Conservation (phyloP, 1,284 basidiomycete genomes). For the Peniophora sp. region DNA sequence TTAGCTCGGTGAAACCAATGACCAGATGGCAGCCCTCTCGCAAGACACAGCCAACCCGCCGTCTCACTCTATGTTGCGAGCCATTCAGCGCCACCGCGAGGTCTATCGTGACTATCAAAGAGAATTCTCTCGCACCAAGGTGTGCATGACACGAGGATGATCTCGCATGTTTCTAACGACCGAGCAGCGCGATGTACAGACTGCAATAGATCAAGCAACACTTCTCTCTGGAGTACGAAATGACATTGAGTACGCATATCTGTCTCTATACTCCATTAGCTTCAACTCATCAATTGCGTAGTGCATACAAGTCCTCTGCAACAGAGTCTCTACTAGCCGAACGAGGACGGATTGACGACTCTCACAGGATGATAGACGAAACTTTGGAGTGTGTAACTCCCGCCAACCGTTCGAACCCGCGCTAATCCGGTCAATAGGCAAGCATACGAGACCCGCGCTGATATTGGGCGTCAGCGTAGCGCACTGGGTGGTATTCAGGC, state of each 20-base stretch:
- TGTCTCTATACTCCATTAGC: background rate
- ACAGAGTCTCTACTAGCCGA: slow-evolving; percentile 86
- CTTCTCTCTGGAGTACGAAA: slow-evolving; percentile 88
- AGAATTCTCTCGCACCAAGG: slow-evolving; percentile 82
- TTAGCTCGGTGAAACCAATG: slow-evolving; percentile 80
- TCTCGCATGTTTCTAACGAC: background rate
- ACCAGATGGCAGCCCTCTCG: slow-evolving; percentile 61
- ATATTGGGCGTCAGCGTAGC: slow-evolving; percentile 81
- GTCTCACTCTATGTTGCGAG: slow-evolving; percentile 79
- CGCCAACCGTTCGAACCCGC: background rate
- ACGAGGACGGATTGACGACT: slow-evolving; percentile 83
- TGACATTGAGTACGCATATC: slow-evolving; percentile 72
- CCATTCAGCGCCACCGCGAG: slow-evolving; percentile 86
- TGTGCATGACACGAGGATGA: slow-evolving; percentile 19
- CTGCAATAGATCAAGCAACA: slow-evolving; percentile 81
- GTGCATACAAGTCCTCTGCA: slow-evolving; percentile 83
- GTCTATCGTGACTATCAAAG: slow-evolving; percentile 83
- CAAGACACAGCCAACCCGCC: slow-evolving; percentile 69
- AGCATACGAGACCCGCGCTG: slow-evolving; percentile 95
- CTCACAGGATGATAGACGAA: slow-evolving; percentile 92
- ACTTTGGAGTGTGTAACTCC: slow-evolving; percentile 65
- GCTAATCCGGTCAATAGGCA: slow-evolving; percentile 47
- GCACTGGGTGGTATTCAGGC: slow-evolving; percentile 73
- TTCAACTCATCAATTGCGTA: slow-evolving; percentile 17
- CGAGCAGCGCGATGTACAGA: slow-evolving; percentile 67